These are phyloP conservation scores for Mercurialis annua DNA, from an alignment of 345 rosid species.

Conservation along the genomic window DNA sequence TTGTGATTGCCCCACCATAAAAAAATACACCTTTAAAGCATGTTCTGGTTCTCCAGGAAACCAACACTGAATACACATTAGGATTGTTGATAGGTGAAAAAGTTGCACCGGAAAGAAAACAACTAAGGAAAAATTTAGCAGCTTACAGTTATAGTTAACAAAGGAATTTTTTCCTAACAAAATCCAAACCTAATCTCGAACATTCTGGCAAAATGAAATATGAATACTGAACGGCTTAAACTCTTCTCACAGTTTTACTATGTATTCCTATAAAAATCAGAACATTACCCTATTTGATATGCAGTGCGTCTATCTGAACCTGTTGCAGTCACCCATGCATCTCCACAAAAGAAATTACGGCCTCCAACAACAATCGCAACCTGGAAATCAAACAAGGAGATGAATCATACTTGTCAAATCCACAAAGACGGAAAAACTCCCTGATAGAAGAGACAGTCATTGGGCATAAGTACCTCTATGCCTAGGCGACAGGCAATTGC, in stretches of 20 bases:
- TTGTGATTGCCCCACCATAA: neutral
- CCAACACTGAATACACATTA: neutral
- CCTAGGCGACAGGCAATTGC: constrained; percentile 5
- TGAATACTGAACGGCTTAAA: neutral
- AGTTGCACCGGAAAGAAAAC: neutral
- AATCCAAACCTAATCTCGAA: neutral
- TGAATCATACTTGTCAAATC: neutral
- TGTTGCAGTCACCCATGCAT: constrained; percentile 1
- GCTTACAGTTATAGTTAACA: neutral
- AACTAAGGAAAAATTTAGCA: neutral
- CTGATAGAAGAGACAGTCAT: neutral
- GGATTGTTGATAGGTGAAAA: neutral
- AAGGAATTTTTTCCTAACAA: neutral
- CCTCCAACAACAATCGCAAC: constrained; percentile 10
- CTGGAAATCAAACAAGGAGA: constrained; percentile 1
- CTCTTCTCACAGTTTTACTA: neutral
- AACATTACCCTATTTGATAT: constrained; percentile 12
- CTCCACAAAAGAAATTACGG: constrained; percentile 11
- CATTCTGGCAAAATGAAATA: neutral
- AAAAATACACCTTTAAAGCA: neutral
- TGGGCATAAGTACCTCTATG: neutral
- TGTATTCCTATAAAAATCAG: neutral
- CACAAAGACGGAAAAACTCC: neutral
- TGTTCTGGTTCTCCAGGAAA: neutral
- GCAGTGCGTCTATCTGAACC: constrained; percentile 10